Evolutionary conservation across 352 stramenopile genomes (phyloP).

Genomic region (Phytopythium cucurbitacearum): DNA sequence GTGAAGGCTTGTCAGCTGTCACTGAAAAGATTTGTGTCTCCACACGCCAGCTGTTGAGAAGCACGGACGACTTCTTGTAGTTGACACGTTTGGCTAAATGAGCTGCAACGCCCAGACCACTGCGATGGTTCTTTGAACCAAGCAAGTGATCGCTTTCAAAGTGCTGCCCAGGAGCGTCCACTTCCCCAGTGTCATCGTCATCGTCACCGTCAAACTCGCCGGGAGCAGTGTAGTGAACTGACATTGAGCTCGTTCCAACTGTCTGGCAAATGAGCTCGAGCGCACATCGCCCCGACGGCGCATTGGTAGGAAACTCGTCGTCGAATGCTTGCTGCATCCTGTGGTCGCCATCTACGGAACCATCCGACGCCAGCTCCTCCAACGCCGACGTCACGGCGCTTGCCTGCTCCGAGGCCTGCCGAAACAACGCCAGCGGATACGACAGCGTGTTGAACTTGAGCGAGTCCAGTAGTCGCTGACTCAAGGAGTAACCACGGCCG

Average conservation of each 20-base stretch:
- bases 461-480: slow-evolving; percentile 56
- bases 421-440: slow-evolving; percentile 67
- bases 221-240: slow-evolving; percentile 27
- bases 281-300: slow-evolving; percentile 62
- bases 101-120: slow-evolving; percentile 57
- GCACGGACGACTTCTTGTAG: slow-evolving; percentile 47
- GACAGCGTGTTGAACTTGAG: slow-evolving; percentile 67
- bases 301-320: slow-evolving; percentile 66
- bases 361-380: slow-evolving; percentile 38
- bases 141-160: slow-evolving; percentile 30
- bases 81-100: slow-evolving; percentile 67
- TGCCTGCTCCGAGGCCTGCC: slow-evolving; percentile 70
- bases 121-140: slow-evolving; percentile 59
- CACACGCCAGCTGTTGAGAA: slow-evolving; percentile 72
- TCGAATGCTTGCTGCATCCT: slow-evolving; percentile 34
- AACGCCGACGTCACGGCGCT: slow-evolving; percentile 61
- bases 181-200: slow-evolving; percentile 8
- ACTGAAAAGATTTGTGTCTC: slow-evolving; percentile 59
- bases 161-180: slow-evolving; percentile 6
- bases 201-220: not conserved
- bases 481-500: slow-evolving; percentile 60
- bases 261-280: slow-evolving; percentile 61
- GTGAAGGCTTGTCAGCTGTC: slow-evolving; percentile 23
- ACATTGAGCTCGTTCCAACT: slow-evolving; percentile 58
- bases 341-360: not conserved